Percentiles rank a stretch among this genome's conserved stretches.
phyloP scores from a whole-genome alignment of 768 basidiomycete species.

The Boletus huronensis region DNA sequence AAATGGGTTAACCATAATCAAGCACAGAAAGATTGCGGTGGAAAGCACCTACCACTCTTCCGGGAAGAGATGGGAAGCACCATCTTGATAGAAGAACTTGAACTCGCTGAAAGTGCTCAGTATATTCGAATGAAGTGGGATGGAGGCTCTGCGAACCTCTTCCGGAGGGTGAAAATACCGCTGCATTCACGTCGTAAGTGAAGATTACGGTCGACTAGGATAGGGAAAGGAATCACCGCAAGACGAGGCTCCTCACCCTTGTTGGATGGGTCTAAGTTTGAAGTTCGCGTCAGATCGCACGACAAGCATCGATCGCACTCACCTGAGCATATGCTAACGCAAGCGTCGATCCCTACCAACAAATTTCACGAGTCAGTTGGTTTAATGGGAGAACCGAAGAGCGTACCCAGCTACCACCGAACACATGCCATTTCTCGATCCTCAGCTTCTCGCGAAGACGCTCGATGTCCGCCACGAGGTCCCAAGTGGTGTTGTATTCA shows the following conservation, averaged over 20 bases:
- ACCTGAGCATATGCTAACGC: constrained; percentile 85
- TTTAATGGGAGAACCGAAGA: neutral
- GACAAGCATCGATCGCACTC: neutral
- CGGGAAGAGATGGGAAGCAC: constrained; percentile 77
- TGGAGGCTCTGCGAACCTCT: constrained; percentile 45
- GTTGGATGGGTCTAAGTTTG: constrained; percentile 67
- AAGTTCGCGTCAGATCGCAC: neutral
- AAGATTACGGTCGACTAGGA: neutral
- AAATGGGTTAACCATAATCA: neutral
- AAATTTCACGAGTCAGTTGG: neutral
- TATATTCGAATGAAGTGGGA: neutral
- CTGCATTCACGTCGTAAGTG: constrained; percentile 34
- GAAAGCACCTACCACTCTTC: constrained; percentile 69
- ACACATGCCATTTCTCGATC: constrained; percentile 90
- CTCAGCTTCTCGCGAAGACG: constrained; percentile 68
- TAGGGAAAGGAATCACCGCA: constrained; percentile 48
- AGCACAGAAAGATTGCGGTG: no score
- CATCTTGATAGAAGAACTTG: constrained; percentile 90
- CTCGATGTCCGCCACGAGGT: constrained; percentile 88
- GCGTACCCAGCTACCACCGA: constrained; percentile 88
- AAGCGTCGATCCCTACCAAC: constrained; percentile 74
- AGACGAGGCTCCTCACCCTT: constrained; percentile 70
- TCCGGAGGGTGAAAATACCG: constrained; percentile 85
- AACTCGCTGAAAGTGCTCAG: constrained; percentile 52
- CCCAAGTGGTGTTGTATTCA: constrained; percentile 92